phyloP scores from a whole-genome alignment of 805 yeast species.

The Ogataea zsoltii region DNA sequence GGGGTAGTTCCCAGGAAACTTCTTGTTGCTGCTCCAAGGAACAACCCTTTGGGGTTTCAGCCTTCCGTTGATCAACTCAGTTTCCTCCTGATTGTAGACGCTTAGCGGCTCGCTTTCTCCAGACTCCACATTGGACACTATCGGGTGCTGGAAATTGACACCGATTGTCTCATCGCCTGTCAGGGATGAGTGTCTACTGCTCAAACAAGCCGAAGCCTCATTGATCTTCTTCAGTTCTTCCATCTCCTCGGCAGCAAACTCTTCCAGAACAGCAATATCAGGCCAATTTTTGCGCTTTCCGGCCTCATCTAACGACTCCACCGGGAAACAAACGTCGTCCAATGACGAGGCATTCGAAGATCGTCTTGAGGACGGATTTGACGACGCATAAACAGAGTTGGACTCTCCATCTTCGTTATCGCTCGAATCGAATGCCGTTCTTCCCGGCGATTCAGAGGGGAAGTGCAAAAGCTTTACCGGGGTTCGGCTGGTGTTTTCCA shows the following conservation, averaged over 20 bases:
- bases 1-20: constrained; percentile 12
- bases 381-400: constrained; percentile 37
- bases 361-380: constrained; percentile 67
- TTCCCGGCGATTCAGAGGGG: constrained; percentile 4
- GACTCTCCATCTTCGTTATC: constrained; percentile 17
- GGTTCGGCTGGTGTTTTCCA: not conserved
- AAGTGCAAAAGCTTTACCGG: constrained; percentile 1
- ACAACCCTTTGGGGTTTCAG: constrained; percentile 72
- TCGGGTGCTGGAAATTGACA: constrained; percentile 43
- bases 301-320: constrained; percentile 49
- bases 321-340: constrained; percentile 90
- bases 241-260: constrained; percentile 71
- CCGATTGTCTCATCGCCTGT: constrained; percentile 15
- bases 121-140: constrained; percentile 33
- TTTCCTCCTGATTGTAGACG: constrained; percentile 48
- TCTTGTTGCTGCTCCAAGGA: constrained; percentile 63
- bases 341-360: constrained; percentile 69
- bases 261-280: constrained; percentile 71
- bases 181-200: constrained; percentile 21
- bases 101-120: constrained; percentile 30
- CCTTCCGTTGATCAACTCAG: constrained; percentile 58
- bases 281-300: constrained; percentile 67
- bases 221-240: constrained; percentile 32
- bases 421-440: constrained; percentile 6
- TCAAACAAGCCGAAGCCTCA: constrained; percentile 30